Evolutionary conservation across 2,329 filamentous ascomycete species (phyloP).

Genomic region (Fusarium cyanostomum): DNA sequence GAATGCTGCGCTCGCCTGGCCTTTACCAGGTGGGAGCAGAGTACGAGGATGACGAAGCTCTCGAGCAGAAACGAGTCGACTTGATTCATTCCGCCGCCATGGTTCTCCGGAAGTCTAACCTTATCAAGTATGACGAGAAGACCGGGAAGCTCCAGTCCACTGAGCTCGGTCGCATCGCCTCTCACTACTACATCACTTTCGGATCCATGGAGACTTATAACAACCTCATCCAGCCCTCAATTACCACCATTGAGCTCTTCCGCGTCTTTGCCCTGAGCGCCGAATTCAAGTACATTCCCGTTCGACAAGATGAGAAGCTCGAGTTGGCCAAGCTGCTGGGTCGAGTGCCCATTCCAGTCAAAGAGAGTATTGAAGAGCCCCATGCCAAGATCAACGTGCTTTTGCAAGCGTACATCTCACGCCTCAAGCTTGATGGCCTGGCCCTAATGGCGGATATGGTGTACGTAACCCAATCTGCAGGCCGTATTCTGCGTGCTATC

Average conservation of each 20-base stretch:
- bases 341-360: slow-evolving; percentile 93
- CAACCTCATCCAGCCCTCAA: slow-evolving; percentile 90
- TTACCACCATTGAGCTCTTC: slow-evolving; percentile 95
- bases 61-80: slow-evolving; percentile 98
- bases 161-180: slow-evolving; percentile 93
- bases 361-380: slow-evolving; percentile 96
- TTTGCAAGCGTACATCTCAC: slow-evolving; percentile 94
- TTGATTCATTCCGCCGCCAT: slow-evolving; percentile 92
- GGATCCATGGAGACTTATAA: slow-evolving; percentile 98
- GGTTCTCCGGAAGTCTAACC: slow-evolving; percentile 84
- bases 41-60: slow-evolving; percentile 88
- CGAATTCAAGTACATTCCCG: slow-evolving; percentile 99
- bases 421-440: slow-evolving; percentile 91
- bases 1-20: slow-evolving; percentile 95
- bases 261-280: slow-evolving; percentile 94
- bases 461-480: slow-evolving; percentile 97
- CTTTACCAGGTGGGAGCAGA: slow-evolving; percentile 96
- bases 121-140: slow-evolving; percentile 96
- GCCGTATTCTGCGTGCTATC: slow-evolving; percentile 92
- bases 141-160: slow-evolving; percentile 88
- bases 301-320: slow-evolving; percentile 96
- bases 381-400: slow-evolving; percentile 99
- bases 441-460: slow-evolving; percentile 98
- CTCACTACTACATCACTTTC: slow-evolving; percentile 98
- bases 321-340: slow-evolving; percentile 92